phyloP scores from a whole-genome alignment of 257 asterid genomes.

The Solanum etuberosum region DNA sequence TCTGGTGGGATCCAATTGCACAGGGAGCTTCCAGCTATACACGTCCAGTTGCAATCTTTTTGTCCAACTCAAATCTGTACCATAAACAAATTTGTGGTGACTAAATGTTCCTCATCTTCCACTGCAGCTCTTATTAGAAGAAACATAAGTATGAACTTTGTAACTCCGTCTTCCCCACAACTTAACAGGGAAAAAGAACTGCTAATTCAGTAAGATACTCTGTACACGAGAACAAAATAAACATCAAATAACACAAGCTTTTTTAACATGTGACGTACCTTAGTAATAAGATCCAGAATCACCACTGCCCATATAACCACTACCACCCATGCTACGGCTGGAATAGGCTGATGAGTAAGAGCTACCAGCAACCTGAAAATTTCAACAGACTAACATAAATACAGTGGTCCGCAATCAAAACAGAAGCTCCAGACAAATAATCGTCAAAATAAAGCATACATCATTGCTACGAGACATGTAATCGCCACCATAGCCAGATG shows the following conservation, averaged over 20 bases:
- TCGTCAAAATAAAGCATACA: slow-evolving; percentile 27
- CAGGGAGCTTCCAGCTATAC: slow-evolving; percentile 2
- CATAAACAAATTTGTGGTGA: slow-evolving; percentile 15
- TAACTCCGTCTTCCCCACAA: not conserved
- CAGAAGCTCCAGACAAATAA: not conserved
- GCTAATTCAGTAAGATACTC: not conserved
- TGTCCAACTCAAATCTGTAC: slow-evolving; percentile 22
- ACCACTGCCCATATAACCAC: slow-evolving; percentile 70
- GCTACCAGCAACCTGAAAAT: slow-evolving; percentile 65
- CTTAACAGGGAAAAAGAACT: not conserved
- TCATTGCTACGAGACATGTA: slow-evolving; percentile 72
- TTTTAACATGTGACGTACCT: slow-evolving; percentile 20
- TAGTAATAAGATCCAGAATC: slow-evolving; percentile 83
- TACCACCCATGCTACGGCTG: slow-evolving; percentile 67
- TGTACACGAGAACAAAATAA: not conserved
- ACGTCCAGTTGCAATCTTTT: slow-evolving; percentile 18
- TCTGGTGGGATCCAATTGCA: slow-evolving; percentile 2
- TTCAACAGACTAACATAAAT: not conserved
- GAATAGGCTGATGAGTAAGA: slow-evolving; percentile 80
- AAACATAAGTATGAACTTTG: not conserved
- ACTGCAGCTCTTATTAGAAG: slow-evolving; percentile 6
- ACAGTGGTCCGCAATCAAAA: not conserved
- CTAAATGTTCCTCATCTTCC: slow-evolving; percentile 9
- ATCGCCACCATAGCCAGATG: slow-evolving; percentile 71
- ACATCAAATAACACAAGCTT: not conserved